phyloP scores from a whole-genome alignment of 164 flowering plant genomes.

The Piper betle region DNA sequence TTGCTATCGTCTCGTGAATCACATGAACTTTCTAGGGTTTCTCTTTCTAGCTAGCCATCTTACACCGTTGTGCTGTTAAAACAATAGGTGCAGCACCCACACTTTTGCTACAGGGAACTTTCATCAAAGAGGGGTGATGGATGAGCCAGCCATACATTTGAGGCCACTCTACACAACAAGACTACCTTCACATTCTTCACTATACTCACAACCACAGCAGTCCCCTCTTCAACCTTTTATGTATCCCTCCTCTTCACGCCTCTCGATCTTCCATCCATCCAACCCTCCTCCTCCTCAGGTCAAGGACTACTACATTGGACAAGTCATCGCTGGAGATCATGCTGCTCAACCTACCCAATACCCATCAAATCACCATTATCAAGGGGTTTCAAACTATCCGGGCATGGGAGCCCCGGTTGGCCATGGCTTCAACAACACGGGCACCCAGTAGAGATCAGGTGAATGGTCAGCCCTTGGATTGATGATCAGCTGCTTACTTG shows the following conservation, averaged over 20 bases:
- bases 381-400: slow-evolving; percentile 32
- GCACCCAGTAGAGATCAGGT: not conserved
- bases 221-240: slow-evolving; percentile 22
- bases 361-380: slow-evolving; percentile 10
- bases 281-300: slow-evolving; percentile 24
- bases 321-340: slow-evolving; percentile 22
- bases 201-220: slow-evolving; percentile 18
- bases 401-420: slow-evolving; percentile 78
- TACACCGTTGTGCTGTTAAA: not conserved
- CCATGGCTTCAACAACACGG: slow-evolving; percentile 18
- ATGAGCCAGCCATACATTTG: slow-evolving; percentile 36
- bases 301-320: slow-evolving; percentile 47
- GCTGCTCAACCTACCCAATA: slow-evolving; percentile 3
- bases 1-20: no score
- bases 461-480: not conserved
- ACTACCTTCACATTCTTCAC: slow-evolving; percentile 31
- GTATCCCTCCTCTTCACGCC: slow-evolving; percentile 36
- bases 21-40: not conserved
- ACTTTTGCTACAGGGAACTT: slow-evolving; percentile 31
- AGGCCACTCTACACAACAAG: slow-evolving; percentile 31
- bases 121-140: slow-evolving; percentile 26
- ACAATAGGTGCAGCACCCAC: slow-evolving; percentile 17
- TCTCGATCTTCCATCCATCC: slow-evolving; percentile 27
- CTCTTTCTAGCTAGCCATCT: not conserved
- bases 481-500: not conserved